phyloP scores from a whole-genome alignment of 306 rosid species.

The Vigna unguiculata region DNA sequence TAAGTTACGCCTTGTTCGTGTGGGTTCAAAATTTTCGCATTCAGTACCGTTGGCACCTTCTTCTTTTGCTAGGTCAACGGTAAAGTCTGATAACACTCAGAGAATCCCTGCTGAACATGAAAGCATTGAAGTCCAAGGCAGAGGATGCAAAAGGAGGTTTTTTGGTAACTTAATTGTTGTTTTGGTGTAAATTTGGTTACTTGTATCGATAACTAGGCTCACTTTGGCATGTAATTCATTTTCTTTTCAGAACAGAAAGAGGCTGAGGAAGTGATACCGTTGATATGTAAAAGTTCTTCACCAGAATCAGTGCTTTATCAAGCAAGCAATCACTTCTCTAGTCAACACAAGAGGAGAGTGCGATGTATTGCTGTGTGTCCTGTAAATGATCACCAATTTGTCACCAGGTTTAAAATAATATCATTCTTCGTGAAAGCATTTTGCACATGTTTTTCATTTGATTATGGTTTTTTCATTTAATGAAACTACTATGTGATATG shows the following conservation, averaged over 20 bases:
- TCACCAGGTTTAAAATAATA: constrained; percentile 67
- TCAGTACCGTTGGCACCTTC: constrained; percentile 3
- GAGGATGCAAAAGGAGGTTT: constrained; percentile 68
- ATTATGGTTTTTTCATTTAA: not conserved
- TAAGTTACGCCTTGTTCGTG: not conserved
- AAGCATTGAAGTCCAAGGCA: constrained; percentile 46
- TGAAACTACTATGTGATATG: not conserved
- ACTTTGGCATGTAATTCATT: constrained; percentile 3
- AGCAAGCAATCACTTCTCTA: constrained; percentile 56
- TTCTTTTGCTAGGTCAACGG: not conserved
- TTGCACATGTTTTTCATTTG: not conserved
- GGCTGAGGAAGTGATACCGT: constrained; percentile 60
- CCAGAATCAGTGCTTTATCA: constrained; percentile 48
- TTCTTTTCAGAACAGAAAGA: constrained; percentile 63
- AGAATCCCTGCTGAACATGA: constrained; percentile 20
- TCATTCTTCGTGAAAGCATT: not conserved
- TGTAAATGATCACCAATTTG: constrained; percentile 76
- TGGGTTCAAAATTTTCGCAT: constrained; percentile 48
- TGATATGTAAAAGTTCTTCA: constrained; percentile 54
- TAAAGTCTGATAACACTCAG: not conserved
- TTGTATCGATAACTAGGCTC: not conserved
- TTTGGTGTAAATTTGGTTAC: not conserved
- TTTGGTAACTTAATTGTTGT: constrained; percentile 49
- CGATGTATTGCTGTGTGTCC: constrained; percentile 70
- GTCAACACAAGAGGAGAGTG: constrained; percentile 75